Evolutionary conservation across 306 rosid species (phyloP).

Genomic region (Quercus aquifolioides): DNA sequence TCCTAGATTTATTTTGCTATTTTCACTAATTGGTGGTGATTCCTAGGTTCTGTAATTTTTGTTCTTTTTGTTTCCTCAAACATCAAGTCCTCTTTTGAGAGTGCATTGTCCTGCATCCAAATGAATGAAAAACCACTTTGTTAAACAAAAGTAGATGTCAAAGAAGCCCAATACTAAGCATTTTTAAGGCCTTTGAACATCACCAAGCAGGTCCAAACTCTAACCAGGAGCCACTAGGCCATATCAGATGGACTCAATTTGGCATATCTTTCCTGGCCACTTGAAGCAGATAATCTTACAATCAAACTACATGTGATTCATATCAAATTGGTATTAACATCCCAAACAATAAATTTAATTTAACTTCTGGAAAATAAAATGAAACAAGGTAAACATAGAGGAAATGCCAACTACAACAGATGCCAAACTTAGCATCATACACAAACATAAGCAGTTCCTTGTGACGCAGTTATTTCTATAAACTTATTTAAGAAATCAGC

Average conservation of each 20-base stretch:
- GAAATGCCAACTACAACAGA: not conserved
- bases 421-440: not conserved
- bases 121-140: not conserved
- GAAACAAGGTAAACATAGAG: not conserved
- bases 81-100: too few relatives aligned
- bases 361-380: not conserved
- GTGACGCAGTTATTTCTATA: too few relatives aligned
- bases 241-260: not conserved
- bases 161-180: not conserved
- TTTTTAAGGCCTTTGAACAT: not conserved
- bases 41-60: too few relatives aligned
- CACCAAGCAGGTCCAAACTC: not conserved
- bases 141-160: not conserved
- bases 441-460: not conserved
- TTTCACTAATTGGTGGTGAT: too few relatives aligned
- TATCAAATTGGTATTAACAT: not conserved
- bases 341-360: not conserved
- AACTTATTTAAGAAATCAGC: not conserved
- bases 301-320: not conserved
- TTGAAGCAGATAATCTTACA: not conserved
- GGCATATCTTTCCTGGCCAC: not conserved
- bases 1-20: too few relatives aligned
- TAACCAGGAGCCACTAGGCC: not conserved
- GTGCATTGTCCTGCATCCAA: not conserved
- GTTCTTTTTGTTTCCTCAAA: too few relatives aligned